These are phyloP conservation scores for Epichloe sylvatica DNA, from an alignment of 2,329 filamentous ascomycete genomes.

Conservation along the genomic window DNA sequence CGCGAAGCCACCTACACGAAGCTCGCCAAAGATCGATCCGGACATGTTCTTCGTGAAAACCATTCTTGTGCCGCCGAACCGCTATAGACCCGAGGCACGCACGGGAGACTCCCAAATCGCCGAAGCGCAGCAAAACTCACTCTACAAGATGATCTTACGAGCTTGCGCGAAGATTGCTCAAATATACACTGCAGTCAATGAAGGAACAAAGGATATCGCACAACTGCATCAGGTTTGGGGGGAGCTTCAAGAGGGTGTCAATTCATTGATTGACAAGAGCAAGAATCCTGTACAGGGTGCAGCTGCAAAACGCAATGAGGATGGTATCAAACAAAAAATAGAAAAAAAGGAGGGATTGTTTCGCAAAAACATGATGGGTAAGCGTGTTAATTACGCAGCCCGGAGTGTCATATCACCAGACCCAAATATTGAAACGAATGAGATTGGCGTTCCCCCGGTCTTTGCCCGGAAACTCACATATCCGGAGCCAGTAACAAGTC, in stretches of 20 bases:
- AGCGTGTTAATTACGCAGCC: conserved; percentile 96
- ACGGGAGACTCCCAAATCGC: conserved; percentile 70
- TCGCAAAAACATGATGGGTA: conserved; percentile 99
- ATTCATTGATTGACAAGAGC: conserved; percentile 81
- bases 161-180: conserved; percentile 59
- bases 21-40: conserved; percentile 44
- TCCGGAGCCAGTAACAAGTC: conserved; percentile 90
- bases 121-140: conserved; percentile 75
- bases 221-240: conserved; percentile 74
- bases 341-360: conserved; percentile 99
- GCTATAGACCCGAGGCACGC: conserved; percentile 73
- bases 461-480: conserved; percentile 95
- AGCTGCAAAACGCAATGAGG: conserved; percentile 65
- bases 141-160: conserved; percentile 75
- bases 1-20: conserved; percentile 50
- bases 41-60: conserved; percentile 92
- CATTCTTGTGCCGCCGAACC: conserved; percentile 81
- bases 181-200: conserved; percentile 43
- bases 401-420: conserved; percentile 97
- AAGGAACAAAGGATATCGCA: conserved; percentile 38
- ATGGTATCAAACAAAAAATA: conserved; percentile 90
- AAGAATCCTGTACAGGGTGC: conserved; percentile 70
- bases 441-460: conserved; percentile 98
- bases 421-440: conserved; percentile 96
- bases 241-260: conserved; percentile 75